Percentiles rank a stretch among this genome's conserved stretches.
These are phyloP conservation scores for Trichoderma asperellum DNA, from an alignment of 2,329 filamentous ascomycete genomes.

Conservation along the genomic window DNA sequence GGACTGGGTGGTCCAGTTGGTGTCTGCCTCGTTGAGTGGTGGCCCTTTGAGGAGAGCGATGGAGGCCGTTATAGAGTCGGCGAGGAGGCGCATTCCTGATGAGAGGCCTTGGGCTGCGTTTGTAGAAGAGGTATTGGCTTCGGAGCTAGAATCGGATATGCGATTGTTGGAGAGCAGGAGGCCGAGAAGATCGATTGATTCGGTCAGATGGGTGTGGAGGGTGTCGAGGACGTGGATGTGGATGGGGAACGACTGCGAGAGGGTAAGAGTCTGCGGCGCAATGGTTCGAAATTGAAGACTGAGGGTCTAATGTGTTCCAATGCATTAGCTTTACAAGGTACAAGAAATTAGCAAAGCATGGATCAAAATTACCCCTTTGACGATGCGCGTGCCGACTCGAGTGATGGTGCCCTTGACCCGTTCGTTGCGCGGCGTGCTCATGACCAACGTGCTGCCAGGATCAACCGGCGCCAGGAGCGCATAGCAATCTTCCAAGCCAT, in stretches of 20 bases:
- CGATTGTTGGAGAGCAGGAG: constrained; percentile 60
- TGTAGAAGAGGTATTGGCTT: constrained; percentile 57
- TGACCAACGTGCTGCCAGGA: constrained; percentile 83
- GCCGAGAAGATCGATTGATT: constrained; percentile 80
- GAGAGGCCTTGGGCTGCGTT: constrained; percentile 61
- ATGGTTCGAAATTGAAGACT: constrained; percentile 76
- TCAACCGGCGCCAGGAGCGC: constrained; percentile 83
- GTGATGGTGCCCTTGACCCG: constrained; percentile 91
- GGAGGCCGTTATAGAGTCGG: constrained; percentile 58
- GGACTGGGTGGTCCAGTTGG: constrained; percentile 51
- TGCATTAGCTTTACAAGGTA: neutral
- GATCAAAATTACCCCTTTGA: constrained; percentile 73
- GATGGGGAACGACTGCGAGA: constrained; percentile 55
- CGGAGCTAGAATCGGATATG: neutral
- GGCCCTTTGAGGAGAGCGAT: constrained; percentile 60
- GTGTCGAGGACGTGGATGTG: constrained; percentile 71
- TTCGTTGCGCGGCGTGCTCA: constrained; percentile 86
- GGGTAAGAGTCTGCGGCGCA: constrained; percentile 53
- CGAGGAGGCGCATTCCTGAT: constrained; percentile 59
- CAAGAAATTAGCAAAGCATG: too few species aligned
- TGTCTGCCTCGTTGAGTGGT: constrained; percentile 45
- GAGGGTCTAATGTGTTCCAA: constrained; percentile 60
- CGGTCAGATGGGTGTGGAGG: constrained; percentile 77
- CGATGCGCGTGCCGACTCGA: constrained; percentile 83
- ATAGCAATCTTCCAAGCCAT: constrained; percentile 85